Percentiles rank a stretch among this genome's conserved stretches.
Evolutionary conservation across 306 rosid genomes (phyloP).

Genomic region (Astragalus glycyphyllos): DNA sequence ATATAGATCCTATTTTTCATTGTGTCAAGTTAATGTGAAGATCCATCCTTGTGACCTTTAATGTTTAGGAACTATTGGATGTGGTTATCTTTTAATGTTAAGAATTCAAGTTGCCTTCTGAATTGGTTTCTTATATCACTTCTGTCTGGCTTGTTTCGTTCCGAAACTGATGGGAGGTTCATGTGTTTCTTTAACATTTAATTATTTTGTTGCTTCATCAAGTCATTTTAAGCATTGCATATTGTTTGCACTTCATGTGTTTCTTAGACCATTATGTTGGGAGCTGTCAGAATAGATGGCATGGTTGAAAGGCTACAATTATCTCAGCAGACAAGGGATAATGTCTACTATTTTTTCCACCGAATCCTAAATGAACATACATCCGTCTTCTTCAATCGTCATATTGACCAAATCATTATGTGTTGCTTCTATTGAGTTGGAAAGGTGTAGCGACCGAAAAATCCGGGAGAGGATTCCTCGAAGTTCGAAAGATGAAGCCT

Average conservation of each 20-base stretch:
- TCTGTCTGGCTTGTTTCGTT: constrained; percentile 1
- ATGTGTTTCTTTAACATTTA: constrained; percentile 26
- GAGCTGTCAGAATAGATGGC: constrained; percentile 91
- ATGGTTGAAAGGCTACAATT: constrained; percentile 93
- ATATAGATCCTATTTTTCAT: not conserved
- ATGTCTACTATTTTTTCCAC: constrained; percentile 85
- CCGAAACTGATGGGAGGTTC: not conserved
- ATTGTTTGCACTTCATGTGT: constrained; percentile 38
- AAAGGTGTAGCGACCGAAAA: too few relatives aligned
- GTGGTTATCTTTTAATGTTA: not conserved
- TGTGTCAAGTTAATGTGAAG: not conserved
- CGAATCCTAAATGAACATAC: constrained; percentile 75
- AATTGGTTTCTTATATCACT: not conserved
- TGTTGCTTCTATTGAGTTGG: constrained; percentile 94
- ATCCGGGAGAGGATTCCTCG: too few relatives aligned
- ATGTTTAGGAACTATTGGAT: constrained; percentile 5
- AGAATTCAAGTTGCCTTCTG: constrained; percentile 20
- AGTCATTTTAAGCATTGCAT: constrained; percentile 27
- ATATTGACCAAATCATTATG: constrained; percentile 88
- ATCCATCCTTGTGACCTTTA: constrained; percentile 1
- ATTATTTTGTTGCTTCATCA: constrained; percentile 11
- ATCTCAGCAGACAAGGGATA: constrained; percentile 78
- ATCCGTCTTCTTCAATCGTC: constrained; percentile 80
- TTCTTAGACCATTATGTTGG: constrained; percentile 76
- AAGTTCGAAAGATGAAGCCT: too few relatives aligned